Base-by-base conservation (phyloP, 495 filamentous ascomycete species). In the Recurvomyces mirabilis region DNA sequence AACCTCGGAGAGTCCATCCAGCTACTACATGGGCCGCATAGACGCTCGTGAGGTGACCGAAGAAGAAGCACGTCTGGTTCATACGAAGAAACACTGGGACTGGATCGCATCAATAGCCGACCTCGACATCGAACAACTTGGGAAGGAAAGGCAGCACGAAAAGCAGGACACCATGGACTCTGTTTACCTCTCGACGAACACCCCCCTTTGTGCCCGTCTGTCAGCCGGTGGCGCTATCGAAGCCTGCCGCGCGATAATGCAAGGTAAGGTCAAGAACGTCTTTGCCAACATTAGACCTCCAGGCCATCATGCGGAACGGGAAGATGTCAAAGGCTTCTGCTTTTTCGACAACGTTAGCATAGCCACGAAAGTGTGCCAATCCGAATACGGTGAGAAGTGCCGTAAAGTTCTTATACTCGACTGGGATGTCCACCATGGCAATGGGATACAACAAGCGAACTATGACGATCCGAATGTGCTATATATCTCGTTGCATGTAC, bases 271-370 rank as follows among this genome's bases (percentile, higher is more conserved):
- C 37, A 94, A 88, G 58, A 98, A 98, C 56, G 85, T 84, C 1
- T 88, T 98, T 54, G 91, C 91, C 0, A 78, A 96, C 12, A 91
- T 98, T 46, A 78, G 91, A 30, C 91, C 91, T 1, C 91, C 91
- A 0, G 93, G 91, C 2, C 91, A 98, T 53, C 91, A 98, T 64
- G 93, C 91, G 1, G 93, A 96, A 57, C 73, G 72, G 38, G 71
- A 89, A 52, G 66, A 73, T 12, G 71, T 91, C 5, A 87, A 91
- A 76, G 91, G 91, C 0, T 98, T 98, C 58, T 98, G 91, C 61
- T 65, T 96, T 13, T 95, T 94, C 60, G 94, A 99, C 64, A 99
- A 99, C 63, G 93, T 95, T 10, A 82, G 81, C 22, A 81, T 99
- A 41, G 87, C 87, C 1, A 80, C 87, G 7, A 79, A 75, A 40